phyloP scores from a whole-genome alignment of 106 monocot species.

The Acorus gramineus region DNA sequence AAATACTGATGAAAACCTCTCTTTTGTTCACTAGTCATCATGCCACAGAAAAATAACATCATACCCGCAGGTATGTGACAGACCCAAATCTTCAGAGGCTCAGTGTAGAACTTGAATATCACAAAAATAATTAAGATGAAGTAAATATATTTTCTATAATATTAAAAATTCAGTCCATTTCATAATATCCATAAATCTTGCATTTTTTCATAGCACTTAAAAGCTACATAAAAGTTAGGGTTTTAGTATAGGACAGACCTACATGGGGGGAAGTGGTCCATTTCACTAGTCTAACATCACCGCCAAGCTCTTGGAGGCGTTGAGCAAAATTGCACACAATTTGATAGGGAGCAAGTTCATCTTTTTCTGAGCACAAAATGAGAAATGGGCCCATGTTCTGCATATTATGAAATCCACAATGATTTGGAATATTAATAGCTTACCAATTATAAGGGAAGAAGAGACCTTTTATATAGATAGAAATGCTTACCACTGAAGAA shows the following conservation, averaged over 20 bases:
- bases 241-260: conserved; percentile 29
- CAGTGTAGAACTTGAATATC: too few relatives aligned
- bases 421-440: background rate
- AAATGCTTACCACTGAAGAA: conserved; percentile 57
- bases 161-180: too few relatives aligned
- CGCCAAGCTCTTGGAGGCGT: conserved; percentile 48
- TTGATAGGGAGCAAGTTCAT: conserved; percentile 44
- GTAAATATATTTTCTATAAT: too few relatives aligned
- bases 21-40: too few relatives aligned
- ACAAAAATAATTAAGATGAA: too few relatives aligned
- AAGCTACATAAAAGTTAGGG: too few relatives aligned
- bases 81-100: too few relatives aligned
- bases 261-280: conserved; percentile 60
- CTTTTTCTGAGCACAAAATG: conserved; percentile 67
- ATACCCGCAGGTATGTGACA: too few relatives aligned
- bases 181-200: too few relatives aligned
- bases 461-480: background rate
- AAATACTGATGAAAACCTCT: too few relatives aligned
- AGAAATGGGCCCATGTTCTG: conserved; percentile 65
- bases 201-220: too few relatives aligned
- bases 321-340: conserved; percentile 49
- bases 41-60: too few relatives aligned
- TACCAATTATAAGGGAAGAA: conserved; percentile 7
- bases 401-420: conserved; percentile 3
- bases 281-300: conserved; percentile 65